Conservation (phyloP, 2,329 filamentous ascomycete species). For the Phialophora verrucosa region DNA sequence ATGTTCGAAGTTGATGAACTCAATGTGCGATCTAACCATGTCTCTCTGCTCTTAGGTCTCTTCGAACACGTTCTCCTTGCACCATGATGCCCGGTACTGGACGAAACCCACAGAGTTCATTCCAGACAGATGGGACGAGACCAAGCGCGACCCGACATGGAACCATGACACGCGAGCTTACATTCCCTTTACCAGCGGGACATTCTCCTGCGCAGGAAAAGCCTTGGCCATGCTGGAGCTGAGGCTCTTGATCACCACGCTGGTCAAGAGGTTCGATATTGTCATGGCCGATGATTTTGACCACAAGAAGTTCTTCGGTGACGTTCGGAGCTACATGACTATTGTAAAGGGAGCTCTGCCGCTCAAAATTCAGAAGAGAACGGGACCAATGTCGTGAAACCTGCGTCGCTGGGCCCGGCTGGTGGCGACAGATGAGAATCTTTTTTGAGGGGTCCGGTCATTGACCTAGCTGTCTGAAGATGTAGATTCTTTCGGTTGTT, state of each 20-base stretch:
- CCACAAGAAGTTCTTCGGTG: not conserved
- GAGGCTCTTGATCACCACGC: not conserved
- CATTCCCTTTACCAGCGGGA: slow-evolving; percentile 1
- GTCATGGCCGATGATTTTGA: slow-evolving; percentile 1
- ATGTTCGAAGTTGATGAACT: too few species aligned
- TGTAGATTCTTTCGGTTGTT: too few species aligned
- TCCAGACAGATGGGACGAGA: slow-evolving; percentile 4
- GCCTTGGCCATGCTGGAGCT: slow-evolving; percentile 7
- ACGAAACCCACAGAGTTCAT: slow-evolving; percentile 5
- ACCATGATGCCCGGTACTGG: not conserved
- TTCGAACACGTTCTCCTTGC: not conserved
- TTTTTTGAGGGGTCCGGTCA: too few species aligned
- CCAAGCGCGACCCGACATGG: slow-evolving; percentile 1
- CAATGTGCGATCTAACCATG: too few species aligned
- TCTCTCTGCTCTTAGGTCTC: not conserved
- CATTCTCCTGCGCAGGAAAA: not conserved
- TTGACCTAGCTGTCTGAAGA: too few species aligned
- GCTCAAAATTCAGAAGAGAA: too few species aligned
- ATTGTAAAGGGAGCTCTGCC: too few species aligned
- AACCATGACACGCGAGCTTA: slow-evolving; percentile 5
- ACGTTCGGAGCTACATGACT: too few species aligned
- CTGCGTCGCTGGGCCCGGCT: too few species aligned
- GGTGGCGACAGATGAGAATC: too few species aligned
- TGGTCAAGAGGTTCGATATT: slow-evolving; percentile 1
- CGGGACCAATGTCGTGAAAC: too few species aligned